Evolutionary conservation across 139 green algal species (phyloP), one percentile per base, ranked within the genome.

Genomic region (Chlorella sp.): DNA sequence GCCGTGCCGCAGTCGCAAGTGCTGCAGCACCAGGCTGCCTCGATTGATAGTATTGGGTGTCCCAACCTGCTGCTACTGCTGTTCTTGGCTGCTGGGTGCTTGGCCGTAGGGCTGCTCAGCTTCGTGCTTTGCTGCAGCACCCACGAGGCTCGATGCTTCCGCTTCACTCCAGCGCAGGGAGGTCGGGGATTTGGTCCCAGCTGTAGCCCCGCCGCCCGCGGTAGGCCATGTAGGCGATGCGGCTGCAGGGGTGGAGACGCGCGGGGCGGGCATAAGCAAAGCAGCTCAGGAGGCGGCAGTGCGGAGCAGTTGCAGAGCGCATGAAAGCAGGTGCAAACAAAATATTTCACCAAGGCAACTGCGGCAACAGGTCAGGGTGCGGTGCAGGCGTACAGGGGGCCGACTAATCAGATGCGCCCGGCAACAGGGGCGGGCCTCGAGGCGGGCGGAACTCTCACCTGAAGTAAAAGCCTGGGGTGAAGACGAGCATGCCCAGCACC

Each of bases 401-500:
- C 48, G 48, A 57, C 48, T 9, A 57, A n/a, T n/a, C 18, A 73
- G 57, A 32, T 3, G 21, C 37, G 48, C 48, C 48, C 48, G 9
- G 48, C 48, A 57, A 57, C 48, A 57, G 9, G 48, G 48, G 48
- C 48, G 48, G 48, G 48, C 48, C 48, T 57, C 7, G 9, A 9
- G 48, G 48, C 48, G n/a, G n/a, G n/a, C n/a, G n/a, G n/a, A n/a
- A 37, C n/a, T 22, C 85, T 53, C 79, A 88, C 85, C 69, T 87
- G 89, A 89, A 91, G 84, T 93, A 87, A 40, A 91, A 87, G 40
- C 91, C 91, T 0, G 91, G 91, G 39, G 91, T 93, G 77, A 93
- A 91, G 28, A 91, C 91, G 11, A 93, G 78, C 28, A 91, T 37
- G 26, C 91, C 91, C 83, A 87, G 81, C 53, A 91, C 71, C 71